phyloP scores from a whole-genome alignment of 371 early-diverging fungal species.

The Lichtheimia corymbifera region DNA sequence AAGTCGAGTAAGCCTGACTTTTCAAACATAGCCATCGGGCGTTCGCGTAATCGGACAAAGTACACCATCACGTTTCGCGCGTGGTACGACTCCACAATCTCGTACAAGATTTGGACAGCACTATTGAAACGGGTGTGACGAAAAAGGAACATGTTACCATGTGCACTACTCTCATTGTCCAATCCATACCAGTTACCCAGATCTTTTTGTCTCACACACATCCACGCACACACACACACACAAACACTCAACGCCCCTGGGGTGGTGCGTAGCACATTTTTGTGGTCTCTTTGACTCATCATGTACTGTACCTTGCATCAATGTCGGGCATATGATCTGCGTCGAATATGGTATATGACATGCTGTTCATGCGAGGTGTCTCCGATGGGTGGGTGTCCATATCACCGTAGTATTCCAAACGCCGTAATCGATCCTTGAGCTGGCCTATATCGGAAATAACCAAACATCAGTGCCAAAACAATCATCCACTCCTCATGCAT shows the following conservation, averaged over 20 bases:
- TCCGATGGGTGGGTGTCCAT: constrained; percentile 83
- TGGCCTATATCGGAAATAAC: constrained; percentile 52
- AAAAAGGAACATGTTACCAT: neutral
- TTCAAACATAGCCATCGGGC: constrained; percentile 65
- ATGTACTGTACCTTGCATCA: constrained; percentile 76
- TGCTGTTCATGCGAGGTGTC: constrained; percentile 67
- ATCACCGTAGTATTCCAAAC: constrained; percentile 90
- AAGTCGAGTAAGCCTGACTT: constrained; percentile 66
- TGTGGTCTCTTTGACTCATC: neutral
- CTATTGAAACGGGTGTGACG: constrained; percentile 30
- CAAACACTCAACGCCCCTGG: too few relatives aligned
- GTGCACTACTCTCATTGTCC: too few relatives aligned
- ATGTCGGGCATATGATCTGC: constrained; percentile 82
- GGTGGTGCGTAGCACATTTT: neutral
- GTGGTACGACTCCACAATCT: constrained; percentile 84
- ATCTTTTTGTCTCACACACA: too few relatives aligned
- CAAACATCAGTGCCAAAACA: too few relatives aligned
- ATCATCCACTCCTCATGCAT: too few relatives aligned
- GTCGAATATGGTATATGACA: constrained; percentile 83
- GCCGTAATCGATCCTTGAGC: constrained; percentile 87
- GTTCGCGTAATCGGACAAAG: constrained; percentile 80
- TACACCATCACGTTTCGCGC: constrained; percentile 75
- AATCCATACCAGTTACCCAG: too few relatives aligned
- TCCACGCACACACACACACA: too few relatives aligned
- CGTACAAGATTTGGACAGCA: constrained; percentile 85